These are phyloP conservation scores for Astragalus glycyphyllos DNA, from an alignment of 306 rosid genomes.

Conservation along the genomic window DNA sequence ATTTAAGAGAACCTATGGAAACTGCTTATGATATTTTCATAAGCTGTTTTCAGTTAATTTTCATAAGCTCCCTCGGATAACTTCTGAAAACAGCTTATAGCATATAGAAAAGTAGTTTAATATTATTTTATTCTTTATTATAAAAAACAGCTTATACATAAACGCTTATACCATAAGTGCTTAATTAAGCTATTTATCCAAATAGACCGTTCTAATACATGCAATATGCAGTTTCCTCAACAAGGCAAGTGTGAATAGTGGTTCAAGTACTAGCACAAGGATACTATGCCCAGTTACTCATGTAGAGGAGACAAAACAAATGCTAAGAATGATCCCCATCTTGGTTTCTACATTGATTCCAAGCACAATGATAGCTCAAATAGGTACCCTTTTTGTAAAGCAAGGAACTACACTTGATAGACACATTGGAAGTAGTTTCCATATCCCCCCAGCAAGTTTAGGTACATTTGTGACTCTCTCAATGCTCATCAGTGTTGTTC, in stretches of 20 bases:
- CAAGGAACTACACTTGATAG: constrained; percentile 71
- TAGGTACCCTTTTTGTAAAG: constrained; percentile 62
- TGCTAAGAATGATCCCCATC: constrained; percentile 68
- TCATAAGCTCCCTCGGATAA: too few species aligned
- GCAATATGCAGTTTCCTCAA: constrained; percentile 57
- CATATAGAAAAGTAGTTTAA: too few species aligned
- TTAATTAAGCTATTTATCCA: too few species aligned
- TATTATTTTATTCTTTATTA: too few species aligned
- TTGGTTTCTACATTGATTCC: constrained; percentile 62
- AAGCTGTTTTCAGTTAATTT: too few species aligned
- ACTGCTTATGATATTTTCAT: too few species aligned
- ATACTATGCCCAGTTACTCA: constrained; percentile 66
- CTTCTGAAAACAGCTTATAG: too few species aligned
- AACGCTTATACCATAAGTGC: too few species aligned
- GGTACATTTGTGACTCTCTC: constrained; percentile 52
- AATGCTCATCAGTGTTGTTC: constrained; percentile 54
- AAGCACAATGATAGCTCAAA: constrained; percentile 52
- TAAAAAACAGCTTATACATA: too few species aligned
- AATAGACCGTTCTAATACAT: not conserved
- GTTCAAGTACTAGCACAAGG: constrained; percentile 50
- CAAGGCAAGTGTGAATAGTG: constrained; percentile 62
- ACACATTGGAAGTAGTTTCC: constrained; percentile 61
- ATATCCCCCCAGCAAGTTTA: constrained; percentile 70
- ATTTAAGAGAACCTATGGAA: too few species aligned
- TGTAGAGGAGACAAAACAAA: constrained; percentile 84